These are phyloP conservation scores for Lactifluus volemus DNA, from an alignment of 768 basidiomycete species.

Conservation along the genomic window DNA sequence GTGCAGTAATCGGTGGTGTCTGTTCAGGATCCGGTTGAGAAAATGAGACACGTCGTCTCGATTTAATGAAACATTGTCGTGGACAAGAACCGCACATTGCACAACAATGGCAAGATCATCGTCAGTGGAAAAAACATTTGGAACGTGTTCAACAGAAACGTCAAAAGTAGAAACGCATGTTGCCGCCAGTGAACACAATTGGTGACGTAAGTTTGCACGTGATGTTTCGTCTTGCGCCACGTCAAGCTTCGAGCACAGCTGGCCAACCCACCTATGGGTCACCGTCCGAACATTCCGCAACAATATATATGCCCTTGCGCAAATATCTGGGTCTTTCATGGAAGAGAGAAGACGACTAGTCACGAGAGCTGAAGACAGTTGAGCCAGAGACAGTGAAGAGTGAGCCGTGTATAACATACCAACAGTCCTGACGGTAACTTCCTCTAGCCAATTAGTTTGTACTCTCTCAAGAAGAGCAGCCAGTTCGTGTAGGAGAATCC, in stretches of 20 bases:
- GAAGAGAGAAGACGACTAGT: neutral
- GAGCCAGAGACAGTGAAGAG: neutral
- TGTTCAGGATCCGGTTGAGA: neutral
- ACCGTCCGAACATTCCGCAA: neutral
- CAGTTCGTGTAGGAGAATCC: neutral
- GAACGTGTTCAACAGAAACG: neutral
- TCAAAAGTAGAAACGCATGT: neutral
- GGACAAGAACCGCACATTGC: neutral
- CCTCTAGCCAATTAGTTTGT: neutral
- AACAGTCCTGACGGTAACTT: neutral
- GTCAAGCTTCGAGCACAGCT: neutral
- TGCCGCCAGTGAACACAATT: neutral
- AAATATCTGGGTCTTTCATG: neutral
- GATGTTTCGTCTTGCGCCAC: neutral
- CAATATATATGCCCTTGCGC: neutral
- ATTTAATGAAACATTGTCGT: neutral
- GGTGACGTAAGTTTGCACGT: neutral
- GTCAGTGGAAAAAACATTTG: neutral
- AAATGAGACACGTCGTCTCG: neutral
- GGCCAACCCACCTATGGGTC: neutral
- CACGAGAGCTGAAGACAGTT: neutral
- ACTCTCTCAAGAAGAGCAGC: neutral
- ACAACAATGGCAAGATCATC: neutral
- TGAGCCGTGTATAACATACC: neutral
- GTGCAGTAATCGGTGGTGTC: neutral